A percentile compares a stretch with the other conserved stretches of the same genome.
These are phyloP conservation scores for Penicillium roqueforti DNA, from an alignment of 495 filamentous ascomycete genomes.

Conservation along the genomic window DNA sequence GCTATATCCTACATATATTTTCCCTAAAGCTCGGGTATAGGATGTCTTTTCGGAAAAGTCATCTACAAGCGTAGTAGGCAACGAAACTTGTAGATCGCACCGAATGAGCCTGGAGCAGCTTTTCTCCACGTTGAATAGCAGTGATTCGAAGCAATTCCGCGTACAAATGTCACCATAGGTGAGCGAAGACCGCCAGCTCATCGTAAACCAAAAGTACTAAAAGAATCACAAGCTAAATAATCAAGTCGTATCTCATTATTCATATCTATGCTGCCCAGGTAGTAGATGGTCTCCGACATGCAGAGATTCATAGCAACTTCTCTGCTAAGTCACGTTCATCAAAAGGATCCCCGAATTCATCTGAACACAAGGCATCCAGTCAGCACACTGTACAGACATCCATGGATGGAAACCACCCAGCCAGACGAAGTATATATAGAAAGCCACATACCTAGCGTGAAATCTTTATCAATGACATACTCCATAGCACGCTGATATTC, in stretches of 20 bases:
- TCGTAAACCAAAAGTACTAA: neutral
- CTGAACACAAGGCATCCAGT: conserved; percentile 21
- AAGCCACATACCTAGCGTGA: conserved; percentile 39
- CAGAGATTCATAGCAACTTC: conserved; percentile 30
- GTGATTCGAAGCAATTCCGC: neutral
- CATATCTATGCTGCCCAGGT: conserved; percentile 13
- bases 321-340: conserved; percentile 59
- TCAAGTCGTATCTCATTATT: conserved; percentile 32
- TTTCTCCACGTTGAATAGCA: neutral
- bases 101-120: neutral
- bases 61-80: neutral
- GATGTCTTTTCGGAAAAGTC: neutral
- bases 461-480: conserved; percentile 45
- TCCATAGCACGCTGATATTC: conserved; percentile 54
- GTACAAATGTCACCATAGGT: neutral
- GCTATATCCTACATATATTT: neutral
- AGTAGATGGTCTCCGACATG: neutral
- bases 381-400: neutral
- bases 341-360: conserved; percentile 54
- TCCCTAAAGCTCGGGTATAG: neutral
- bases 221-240: neutral
- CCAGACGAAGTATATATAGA: neutral
- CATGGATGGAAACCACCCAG: neutral
- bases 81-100: neutral
- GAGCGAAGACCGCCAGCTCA: neutral